These are phyloP conservation scores for Cryptosporidium xiaoi DNA, from an alignment of 169 alveolate species.

Conservation along the genomic window DNA sequence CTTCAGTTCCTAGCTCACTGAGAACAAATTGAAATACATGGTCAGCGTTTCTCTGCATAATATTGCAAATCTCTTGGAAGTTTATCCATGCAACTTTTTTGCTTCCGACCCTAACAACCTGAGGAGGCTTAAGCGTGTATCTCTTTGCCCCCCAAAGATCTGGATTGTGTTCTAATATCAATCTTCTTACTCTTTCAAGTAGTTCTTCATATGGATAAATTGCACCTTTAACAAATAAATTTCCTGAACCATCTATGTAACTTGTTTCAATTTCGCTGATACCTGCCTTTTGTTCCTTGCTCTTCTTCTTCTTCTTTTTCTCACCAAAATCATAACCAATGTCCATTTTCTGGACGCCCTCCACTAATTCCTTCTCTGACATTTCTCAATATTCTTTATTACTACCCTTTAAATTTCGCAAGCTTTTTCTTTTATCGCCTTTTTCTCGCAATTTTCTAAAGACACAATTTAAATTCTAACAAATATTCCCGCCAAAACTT, in stretches of 20 bases:
- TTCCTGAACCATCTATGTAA: constrained; percentile 82
- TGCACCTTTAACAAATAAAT: constrained; percentile 86
- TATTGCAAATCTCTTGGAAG: constrained; percentile 90
- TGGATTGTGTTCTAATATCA: constrained; percentile 89
- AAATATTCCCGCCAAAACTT: too few species aligned
- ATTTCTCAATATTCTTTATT: neutral
- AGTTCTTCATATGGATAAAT: constrained; percentile 89
- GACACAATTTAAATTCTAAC: too few species aligned
- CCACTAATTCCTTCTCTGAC: constrained; percentile 66
- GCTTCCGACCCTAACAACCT: constrained; percentile 95
- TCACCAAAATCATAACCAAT: constrained; percentile 86
- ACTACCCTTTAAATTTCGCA: too few species aligned
- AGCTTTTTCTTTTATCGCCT: too few species aligned
- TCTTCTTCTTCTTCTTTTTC: constrained; percentile 85
- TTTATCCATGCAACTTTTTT: constrained; percentile 95
- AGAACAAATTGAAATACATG: constrained; percentile 93
- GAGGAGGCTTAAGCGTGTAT: constrained; percentile 91
- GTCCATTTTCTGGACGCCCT: constrained; percentile 63
- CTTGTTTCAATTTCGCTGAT: constrained; percentile 75
- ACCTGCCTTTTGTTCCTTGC: constrained; percentile 81
- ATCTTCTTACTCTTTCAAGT: constrained; percentile 86
- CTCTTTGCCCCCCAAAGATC: constrained; percentile 89
- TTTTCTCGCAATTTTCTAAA: too few species aligned
- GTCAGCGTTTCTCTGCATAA: constrained; percentile 92
- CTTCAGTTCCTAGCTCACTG: constrained; percentile 92